Evolutionary conservation across 225 moss, liverwort and hornwort genomes (phyloP).

Genomic region (Neckera pumila): DNA sequence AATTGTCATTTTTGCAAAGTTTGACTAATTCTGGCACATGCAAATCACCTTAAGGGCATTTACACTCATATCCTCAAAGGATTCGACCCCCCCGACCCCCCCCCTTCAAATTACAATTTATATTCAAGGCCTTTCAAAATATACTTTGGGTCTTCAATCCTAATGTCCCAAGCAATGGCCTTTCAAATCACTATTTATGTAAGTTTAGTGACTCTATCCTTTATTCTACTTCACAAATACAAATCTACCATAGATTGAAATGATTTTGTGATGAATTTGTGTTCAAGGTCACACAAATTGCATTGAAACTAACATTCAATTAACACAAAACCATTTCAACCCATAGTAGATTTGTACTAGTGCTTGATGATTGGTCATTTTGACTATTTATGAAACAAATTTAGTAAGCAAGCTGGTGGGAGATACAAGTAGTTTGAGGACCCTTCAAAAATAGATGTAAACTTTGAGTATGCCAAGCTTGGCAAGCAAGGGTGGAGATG

Average conservation of each 20-base stretch:
- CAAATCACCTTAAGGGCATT: rapidly evolving
- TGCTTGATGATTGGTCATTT: background rate
- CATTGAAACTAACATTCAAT: background rate
- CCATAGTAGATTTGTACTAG: background rate
- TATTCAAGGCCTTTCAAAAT: rapidly evolving
- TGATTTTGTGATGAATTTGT: background rate
- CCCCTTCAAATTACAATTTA: too few species aligned
- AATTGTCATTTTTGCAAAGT: background rate
- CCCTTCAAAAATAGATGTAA: background rate
- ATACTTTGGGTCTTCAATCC: rapidly evolving
- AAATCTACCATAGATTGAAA: background rate
- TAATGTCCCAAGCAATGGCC: too few species aligned
- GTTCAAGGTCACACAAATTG: background rate
- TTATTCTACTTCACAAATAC: background rate
- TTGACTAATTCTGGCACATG: rapidly evolving
- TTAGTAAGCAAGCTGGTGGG: background rate
- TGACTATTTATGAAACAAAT: background rate
- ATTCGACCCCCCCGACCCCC: rapidly evolving
- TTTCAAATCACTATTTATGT: background rate
- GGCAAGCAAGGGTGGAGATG: too few species aligned
- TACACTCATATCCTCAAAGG: background rate
- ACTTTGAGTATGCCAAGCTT: background rate
- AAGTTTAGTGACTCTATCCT: background rate
- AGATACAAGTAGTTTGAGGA: background rate
- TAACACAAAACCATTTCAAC: background rate